Conservation (phyloP, 129 eudicot genomes). For the Dittrichia graveolens region DNA sequence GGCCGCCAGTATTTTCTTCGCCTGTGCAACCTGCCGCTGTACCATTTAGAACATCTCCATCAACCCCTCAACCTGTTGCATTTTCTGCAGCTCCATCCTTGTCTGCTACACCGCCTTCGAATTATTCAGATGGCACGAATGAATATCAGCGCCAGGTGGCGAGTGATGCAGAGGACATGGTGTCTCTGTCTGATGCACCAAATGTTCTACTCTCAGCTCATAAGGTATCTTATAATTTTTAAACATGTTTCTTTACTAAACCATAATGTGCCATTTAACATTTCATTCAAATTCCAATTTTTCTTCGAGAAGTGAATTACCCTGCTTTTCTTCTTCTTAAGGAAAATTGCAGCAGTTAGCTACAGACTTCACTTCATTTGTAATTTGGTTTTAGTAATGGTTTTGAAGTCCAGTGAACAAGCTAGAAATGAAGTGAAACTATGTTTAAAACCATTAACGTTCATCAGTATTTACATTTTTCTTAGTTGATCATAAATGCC, state of each 20-base stretch:
- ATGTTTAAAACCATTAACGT: background rate
- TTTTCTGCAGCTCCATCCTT: conserved; percentile 57
- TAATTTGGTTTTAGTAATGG: background rate
- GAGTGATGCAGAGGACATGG: conserved; percentile 51
- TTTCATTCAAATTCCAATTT: too few relatives aligned
- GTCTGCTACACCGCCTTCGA: conserved; percentile 66
- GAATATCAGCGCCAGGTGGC: conserved; percentile 55
- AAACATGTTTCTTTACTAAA: background rate
- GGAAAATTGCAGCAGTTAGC: too few relatives aligned
- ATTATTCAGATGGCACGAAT: conserved; percentile 56
- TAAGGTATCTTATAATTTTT: conserved; percentile 54
- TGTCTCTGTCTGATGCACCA: conserved; percentile 47
- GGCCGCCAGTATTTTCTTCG: conserved; percentile 89
- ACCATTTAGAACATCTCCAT: conserved; percentile 88
- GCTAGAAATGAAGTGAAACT: background rate
- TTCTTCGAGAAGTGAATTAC: too few relatives aligned
- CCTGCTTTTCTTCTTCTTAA: too few relatives aligned
- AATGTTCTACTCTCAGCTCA: conserved; percentile 87
- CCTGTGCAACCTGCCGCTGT: conserved; percentile 91
- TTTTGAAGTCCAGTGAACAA: background rate
- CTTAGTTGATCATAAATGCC: too few relatives aligned
- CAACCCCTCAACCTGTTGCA: conserved; percentile 88
- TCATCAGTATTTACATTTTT: too few relatives aligned
- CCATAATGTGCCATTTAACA: too few relatives aligned
- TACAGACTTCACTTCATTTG: too few relatives aligned